Evolutionary conservation across 176 grass and related monocot genomes (phyloP).

Genomic region (Pontederia crassipes): DNA sequence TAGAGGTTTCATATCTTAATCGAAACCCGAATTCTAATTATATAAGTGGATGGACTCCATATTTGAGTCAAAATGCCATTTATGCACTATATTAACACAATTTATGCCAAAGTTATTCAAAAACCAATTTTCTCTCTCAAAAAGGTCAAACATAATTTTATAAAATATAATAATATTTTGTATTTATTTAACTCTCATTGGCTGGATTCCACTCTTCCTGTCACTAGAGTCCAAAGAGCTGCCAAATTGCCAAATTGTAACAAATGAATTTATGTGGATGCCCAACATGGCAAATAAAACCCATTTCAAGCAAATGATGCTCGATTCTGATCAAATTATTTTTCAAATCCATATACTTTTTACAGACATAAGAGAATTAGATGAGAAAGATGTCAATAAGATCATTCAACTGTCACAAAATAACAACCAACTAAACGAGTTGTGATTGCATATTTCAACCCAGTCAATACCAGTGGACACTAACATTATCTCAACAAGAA

Average conservation of each 20-base stretch:
- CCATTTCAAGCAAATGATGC: constrained; percentile 76
- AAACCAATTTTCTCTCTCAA: too few relatives aligned
- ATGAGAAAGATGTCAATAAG: constrained; percentile 1
- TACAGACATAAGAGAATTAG: background rate
- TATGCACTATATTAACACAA: too few relatives aligned
- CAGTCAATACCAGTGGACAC: too few relatives aligned
- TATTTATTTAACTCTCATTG: constrained; percentile 61
- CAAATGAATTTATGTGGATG: constrained; percentile 95
- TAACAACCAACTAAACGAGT: background rate
- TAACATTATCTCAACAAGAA: background rate
- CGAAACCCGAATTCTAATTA: too few relatives aligned
- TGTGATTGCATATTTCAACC: too few relatives aligned
- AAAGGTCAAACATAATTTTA: too few relatives aligned
- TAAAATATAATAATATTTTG: background rate
- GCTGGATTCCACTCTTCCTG: constrained; percentile 96
- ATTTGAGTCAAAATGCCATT: too few relatives aligned
- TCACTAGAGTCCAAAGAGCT: constrained; percentile 58
- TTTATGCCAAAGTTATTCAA: too few relatives aligned
- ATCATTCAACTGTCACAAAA: background rate
- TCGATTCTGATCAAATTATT: constrained; percentile 76
- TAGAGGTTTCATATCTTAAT: too few relatives aligned
- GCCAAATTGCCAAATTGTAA: constrained; percentile 67
- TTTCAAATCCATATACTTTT: constrained; percentile 30
- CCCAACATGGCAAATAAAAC: constrained; percentile 81
- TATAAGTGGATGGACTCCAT: too few relatives aligned